phyloP scores from a whole-genome alignment of 2,329 filamentous ascomycete species.

The Penicillium sp. region DNA sequence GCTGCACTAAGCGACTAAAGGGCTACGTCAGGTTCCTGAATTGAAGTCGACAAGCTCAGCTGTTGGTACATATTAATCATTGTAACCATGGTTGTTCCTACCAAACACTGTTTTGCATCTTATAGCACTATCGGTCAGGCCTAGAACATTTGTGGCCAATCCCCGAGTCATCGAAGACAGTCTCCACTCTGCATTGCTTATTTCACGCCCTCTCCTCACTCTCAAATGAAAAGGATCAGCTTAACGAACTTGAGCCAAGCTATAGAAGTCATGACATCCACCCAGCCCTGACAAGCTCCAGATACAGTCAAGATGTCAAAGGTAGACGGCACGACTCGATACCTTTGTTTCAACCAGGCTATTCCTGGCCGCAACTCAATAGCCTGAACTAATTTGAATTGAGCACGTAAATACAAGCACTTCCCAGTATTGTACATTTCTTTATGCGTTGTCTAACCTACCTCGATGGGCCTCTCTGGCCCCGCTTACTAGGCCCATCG shows the following conservation, averaged over 20 bases:
- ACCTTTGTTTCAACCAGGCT: not conserved
- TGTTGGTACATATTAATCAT: not conserved
- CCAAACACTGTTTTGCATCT: not conserved
- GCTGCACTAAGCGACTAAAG: too few relatives aligned
- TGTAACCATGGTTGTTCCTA: too few relatives aligned
- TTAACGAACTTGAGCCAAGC: too few relatives aligned
- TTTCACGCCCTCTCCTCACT: not conserved
- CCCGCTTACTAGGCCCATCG: not conserved
- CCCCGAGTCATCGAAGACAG: not conserved
- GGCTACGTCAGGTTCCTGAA: not conserved
- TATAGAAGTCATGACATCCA: not conserved
- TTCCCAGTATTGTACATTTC: not conserved
- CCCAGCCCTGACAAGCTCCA: not conserved
- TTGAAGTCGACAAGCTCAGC: not conserved
- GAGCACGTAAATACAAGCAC: not conserved
- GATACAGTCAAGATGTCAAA: not conserved
- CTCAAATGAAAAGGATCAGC: too few relatives aligned
- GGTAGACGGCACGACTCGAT: not conserved
- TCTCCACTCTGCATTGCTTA: not conserved
- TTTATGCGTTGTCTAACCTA: not conserved
- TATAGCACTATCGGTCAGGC: not conserved
- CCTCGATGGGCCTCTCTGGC: not conserved
- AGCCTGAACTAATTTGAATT: not conserved
- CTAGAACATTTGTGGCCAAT: not conserved
- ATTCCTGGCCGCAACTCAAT: not conserved